Evolutionary conservation across 345 rosid species (phyloP).

Genomic region (Moringa oleifera): DNA sequence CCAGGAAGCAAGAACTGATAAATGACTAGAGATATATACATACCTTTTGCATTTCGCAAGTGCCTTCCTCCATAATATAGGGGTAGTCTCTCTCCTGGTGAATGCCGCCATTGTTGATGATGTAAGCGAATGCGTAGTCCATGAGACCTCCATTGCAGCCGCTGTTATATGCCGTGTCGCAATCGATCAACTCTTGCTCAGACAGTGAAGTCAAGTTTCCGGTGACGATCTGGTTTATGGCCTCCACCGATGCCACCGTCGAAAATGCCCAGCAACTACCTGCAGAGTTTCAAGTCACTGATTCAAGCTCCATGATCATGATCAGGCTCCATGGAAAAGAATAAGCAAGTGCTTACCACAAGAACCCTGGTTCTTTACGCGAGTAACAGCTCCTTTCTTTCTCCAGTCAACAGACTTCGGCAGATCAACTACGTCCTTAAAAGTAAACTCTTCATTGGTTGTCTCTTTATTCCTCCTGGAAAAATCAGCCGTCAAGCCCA

Average conservation of each 20-base stretch:
- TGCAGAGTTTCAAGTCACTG: constrained; percentile 13
- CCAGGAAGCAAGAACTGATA: too few species aligned
- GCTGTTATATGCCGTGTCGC: constrained; percentile 57
- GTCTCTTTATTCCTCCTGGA: constrained; percentile 14
- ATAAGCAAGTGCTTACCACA: constrained; percentile 35
- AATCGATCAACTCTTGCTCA: constrained; percentile 88
- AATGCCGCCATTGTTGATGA: constrained; percentile 65
- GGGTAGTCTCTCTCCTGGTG: constrained; percentile 79
- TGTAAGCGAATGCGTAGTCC: constrained; percentile 80
- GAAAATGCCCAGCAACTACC: constrained; percentile 99
- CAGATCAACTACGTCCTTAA: constrained; percentile 30
- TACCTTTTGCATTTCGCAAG: constrained; percentile 60
- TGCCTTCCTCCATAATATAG: constrained; percentile 51
- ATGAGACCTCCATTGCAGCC: constrained; percentile 93
- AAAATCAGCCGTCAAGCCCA: constrained; percentile 40
- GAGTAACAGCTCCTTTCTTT: constrained; percentile 72
- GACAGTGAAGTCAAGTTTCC: constrained; percentile 68
- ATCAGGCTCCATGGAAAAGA: too few species aligned
- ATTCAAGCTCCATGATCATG: too few species aligned
- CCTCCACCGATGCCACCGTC: constrained; percentile 81
- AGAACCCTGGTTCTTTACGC: constrained; percentile 85
- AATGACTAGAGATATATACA: too few species aligned
- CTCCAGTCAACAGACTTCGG: constrained; percentile 85
- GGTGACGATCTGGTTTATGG: constrained; percentile 70
- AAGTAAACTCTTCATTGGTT: constrained; percentile 29